Conservation (phyloP, 345 rosid species). For the Eucalyptus guilfoylei region DNA sequence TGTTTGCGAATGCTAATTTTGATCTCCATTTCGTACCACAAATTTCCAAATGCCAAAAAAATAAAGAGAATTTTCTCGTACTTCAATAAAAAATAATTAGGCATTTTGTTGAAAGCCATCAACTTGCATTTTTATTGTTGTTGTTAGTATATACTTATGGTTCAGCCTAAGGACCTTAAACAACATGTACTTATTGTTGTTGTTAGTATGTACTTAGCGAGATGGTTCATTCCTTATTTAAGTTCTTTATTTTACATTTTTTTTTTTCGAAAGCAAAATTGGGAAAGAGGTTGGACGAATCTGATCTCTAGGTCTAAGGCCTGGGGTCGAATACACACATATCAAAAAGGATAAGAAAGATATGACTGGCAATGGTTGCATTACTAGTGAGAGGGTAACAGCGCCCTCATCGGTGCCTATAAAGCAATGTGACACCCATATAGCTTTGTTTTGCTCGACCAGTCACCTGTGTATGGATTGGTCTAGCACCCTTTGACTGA, state of each 20-base stretch:
- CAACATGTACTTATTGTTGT: not conserved
- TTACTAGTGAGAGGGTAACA: accelerated
- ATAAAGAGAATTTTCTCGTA: not conserved
- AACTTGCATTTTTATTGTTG: not conserved
- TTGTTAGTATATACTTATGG: not conserved
- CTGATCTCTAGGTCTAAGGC: not conserved
- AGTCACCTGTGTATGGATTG: accelerated
- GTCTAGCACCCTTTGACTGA: accelerated
- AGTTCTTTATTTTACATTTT: not conserved
- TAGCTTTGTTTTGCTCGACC: not conserved
- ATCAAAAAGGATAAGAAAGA: not conserved
- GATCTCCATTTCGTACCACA: not conserved
- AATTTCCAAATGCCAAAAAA: not conserved
- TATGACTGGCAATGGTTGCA: not conserved
- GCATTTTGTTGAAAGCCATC: not conserved
- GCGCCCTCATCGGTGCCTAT: accelerated
- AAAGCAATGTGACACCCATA: not conserved
- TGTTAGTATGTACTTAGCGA: not conserved
- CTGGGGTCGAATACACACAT: not conserved
- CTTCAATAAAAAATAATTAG: not conserved
- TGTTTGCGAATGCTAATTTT: not conserved
- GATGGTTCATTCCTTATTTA: not conserved
- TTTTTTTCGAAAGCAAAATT: not conserved
- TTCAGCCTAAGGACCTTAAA: no score
- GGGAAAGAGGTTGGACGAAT: not conserved